phyloP scores from a whole-genome alignment of 129 eudicot genomes.

The Arctium minus region DNA sequence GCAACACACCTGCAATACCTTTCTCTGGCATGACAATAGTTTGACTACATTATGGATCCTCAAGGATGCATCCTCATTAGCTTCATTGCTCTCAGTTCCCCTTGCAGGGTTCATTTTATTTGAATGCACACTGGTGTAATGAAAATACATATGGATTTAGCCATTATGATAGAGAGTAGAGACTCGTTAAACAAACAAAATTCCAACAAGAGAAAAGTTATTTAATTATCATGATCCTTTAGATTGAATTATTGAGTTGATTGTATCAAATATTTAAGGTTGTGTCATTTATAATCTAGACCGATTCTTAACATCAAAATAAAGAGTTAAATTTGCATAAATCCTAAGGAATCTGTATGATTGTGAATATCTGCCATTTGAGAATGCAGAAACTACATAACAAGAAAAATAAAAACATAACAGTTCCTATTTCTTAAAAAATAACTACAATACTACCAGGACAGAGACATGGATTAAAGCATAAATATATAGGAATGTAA shows the following conservation, averaged over 20 bases:
- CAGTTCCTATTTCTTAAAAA: not conserved
- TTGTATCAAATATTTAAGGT: not conserved
- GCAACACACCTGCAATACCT: too few species aligned
- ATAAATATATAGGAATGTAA: not conserved
- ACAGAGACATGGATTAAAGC: not conserved
- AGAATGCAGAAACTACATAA: not conserved
- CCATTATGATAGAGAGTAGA: not conserved
- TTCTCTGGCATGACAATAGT: too few species aligned
- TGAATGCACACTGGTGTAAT: not conserved
- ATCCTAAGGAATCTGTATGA: not conserved
- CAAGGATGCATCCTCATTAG: too few species aligned
- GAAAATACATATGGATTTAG: not conserved
- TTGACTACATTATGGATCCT: too few species aligned
- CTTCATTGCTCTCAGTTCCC: too few species aligned
- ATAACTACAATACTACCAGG: not conserved
- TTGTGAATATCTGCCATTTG: not conserved
- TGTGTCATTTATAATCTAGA: not conserved
- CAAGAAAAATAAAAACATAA: not conserved
- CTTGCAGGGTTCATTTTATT: too few species aligned
- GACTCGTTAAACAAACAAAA: not conserved
- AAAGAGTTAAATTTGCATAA: not conserved
- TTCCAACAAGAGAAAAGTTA: not conserved
- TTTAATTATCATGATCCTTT: not conserved
- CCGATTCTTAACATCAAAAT: not conserved
- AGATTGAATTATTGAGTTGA: not conserved